phyloP scores from a whole-genome alignment of 768 basidiomycete species.

The Amanita jacksonii region DNA sequence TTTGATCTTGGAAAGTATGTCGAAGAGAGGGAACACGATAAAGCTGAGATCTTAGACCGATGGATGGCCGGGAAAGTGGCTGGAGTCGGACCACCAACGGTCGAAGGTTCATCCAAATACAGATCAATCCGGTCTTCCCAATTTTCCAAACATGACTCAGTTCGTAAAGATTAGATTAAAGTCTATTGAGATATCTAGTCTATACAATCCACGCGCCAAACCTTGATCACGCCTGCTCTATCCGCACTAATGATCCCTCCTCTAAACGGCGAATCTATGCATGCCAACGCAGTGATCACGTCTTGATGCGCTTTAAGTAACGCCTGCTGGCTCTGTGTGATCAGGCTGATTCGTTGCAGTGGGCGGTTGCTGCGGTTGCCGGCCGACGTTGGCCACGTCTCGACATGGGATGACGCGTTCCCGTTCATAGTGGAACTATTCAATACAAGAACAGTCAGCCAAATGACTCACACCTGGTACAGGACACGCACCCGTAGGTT shows the following conservation, averaged over 20 bases:
- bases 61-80: constrained; percentile 21
- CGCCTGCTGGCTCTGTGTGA: constrained; percentile 76
- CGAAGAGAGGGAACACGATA: constrained; percentile 20
- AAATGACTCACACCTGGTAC: constrained; percentile 2
- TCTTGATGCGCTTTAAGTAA: constrained; percentile 86
- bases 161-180: not conserved
- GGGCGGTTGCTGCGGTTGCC: constrained; percentile 53
- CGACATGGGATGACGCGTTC: constrained; percentile 44
- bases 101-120: constrained; percentile 29
- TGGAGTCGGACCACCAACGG: constrained; percentile 23
- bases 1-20: constrained; percentile 10
- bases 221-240: constrained; percentile 80
- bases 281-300: constrained; percentile 74
- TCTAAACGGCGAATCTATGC: constrained; percentile 87
- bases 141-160: constrained; percentile 7
- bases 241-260: constrained; percentile 92
- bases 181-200: constrained; percentile 17
- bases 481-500: constrained; percentile 54
- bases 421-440: constrained; percentile 30
- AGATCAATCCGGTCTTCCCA: constrained; percentile 27
- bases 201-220: constrained; percentile 66
- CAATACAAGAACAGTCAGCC: not conserved
- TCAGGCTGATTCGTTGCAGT: constrained; percentile 65
- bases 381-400: constrained; percentile 47
- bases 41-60: constrained; percentile 22